phyloP scores from a whole-genome alignment of 345 rosid genomes.

The Cardiospermum halicacabum region DNA sequence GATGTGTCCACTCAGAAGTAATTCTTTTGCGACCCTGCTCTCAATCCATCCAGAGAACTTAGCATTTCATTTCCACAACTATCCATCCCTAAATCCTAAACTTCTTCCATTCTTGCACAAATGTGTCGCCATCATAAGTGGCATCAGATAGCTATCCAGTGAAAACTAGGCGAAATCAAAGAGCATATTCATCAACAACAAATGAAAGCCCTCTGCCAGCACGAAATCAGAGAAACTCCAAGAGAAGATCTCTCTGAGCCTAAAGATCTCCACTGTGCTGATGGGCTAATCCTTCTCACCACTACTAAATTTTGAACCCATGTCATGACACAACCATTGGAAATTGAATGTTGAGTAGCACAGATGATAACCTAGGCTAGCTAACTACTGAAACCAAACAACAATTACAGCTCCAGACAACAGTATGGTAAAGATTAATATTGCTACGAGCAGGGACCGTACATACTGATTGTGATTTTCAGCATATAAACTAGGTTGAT shows the following conservation, averaged over 20 bases:
- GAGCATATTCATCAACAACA: not conserved
- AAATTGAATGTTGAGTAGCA: conserved; percentile 5
- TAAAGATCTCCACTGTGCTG: conserved; percentile 4
- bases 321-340: not conserved
- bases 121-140: conserved; percentile 1
- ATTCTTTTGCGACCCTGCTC: conserved; percentile 15
- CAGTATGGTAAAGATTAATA: not conserved
- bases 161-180: not conserved
- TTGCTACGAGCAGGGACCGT: not conserved
- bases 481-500: too few species aligned
- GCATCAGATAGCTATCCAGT: not conserved
- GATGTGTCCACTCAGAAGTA: conserved; percentile 12
- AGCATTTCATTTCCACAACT: conserved; percentile 15
- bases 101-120: not conserved
- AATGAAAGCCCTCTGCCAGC: not conserved
- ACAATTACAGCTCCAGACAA: conserved; percentile 2
- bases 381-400: conserved; percentile 3
- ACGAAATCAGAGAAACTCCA: not conserved
- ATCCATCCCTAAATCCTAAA: not conserved
- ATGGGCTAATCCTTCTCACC: conserved; percentile 3
- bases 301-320: conserved; percentile 4
- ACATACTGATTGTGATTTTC: too few species aligned
- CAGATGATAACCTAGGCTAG: not conserved
- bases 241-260: conserved; percentile 2
- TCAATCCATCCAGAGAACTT: conserved; percentile 10